phyloP scores from a whole-genome alignment of 2,329 filamentous ascomycete species.

The Berkeleyomyces basicola region DNA sequence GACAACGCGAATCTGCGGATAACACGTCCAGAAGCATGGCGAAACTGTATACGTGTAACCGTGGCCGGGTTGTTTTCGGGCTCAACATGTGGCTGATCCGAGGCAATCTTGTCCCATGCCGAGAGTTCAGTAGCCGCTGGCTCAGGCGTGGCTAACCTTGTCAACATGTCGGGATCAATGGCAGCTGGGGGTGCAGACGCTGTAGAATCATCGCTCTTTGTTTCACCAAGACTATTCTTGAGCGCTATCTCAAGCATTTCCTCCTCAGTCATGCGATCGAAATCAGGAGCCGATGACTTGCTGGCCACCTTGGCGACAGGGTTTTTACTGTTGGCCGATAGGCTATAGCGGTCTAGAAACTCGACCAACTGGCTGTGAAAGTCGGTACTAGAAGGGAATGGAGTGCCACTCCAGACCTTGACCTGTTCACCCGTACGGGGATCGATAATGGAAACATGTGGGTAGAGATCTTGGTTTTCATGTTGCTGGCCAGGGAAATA shows the following conservation, averaged over 20 bases:
- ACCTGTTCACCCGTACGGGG: slow-evolving; percentile 92
- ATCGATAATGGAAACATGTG: slow-evolving; percentile 90
- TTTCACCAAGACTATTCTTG: slow-evolving; percentile 56
- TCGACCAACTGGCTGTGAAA: slow-evolving; percentile 87
- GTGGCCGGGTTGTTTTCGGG: slow-evolving; percentile 53
- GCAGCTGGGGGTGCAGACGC: slow-evolving; percentile 25
- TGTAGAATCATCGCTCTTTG: slow-evolving; percentile 23
- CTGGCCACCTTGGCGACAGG: slow-evolving; percentile 63
- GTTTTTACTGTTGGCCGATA: slow-evolving; percentile 78
- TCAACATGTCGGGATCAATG: slow-evolving; percentile 76
- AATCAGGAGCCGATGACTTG: slow-evolving; percentile 29
- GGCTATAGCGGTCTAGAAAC: slow-evolving; percentile 91
- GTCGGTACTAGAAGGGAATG: slow-evolving; percentile 57
- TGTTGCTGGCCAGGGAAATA: slow-evolving; percentile 59
- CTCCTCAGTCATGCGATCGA: slow-evolving; percentile 86
- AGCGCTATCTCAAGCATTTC: slow-evolving; percentile 93
- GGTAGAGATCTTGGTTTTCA: slow-evolving; percentile 78
- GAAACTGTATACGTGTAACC: slow-evolving; percentile 83
- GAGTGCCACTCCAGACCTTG: slow-evolving; percentile 81
- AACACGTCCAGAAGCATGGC: slow-evolving; percentile 66
- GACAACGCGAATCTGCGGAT: slow-evolving; percentile 68
- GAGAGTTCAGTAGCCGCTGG: slow-evolving; percentile 22
- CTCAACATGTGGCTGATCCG: slow-evolving; percentile 57
- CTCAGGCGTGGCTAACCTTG: slow-evolving; percentile 37
- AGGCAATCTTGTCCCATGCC: slow-evolving; percentile 55